Evolutionary conservation across 2,329 filamentous ascomycete species (phyloP), one percentile per base, ranked within the genome.

Genomic region (Calonectria montana): DNA sequence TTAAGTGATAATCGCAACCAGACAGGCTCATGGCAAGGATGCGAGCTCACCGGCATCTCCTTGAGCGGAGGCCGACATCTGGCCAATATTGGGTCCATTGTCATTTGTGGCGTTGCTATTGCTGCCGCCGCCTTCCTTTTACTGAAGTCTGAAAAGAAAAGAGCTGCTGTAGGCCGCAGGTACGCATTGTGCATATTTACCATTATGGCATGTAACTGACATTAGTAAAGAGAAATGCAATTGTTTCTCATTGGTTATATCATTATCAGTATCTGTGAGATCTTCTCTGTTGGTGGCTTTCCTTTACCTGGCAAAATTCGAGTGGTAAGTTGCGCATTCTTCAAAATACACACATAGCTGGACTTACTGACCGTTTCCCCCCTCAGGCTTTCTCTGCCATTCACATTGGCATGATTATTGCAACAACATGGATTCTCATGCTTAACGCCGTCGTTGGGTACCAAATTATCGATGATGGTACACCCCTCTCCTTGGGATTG

Each of bases 391-490:
- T 99, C 81, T 94, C 94, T 16, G 96, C 94, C 39, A 92, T 97
- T 45, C 97, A 99, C 82, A 91, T 99, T 70, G 97, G 94, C 72
- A 91, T 96, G 75, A 97, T 99, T 70, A 90, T 94, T 68, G 94
- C 96, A 18, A 96, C 95, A 1, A 90, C 92, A 59, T 99, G 96
- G 96, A 91, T 98, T 39, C 89, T 99, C 5, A 91, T 98, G 85
- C 88, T 98, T 77, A 98, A 98, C 80, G 95, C 94, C 4, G 86
- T 97, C 5, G 95, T 99, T 55, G 97, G 97, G 55, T 99, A 94
- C 83, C 97, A 99, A 82, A 86, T 98, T 25, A 87, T 98, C 53
- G 97, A 99, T 77, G 97, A 99, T 78, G 97, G 97, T 59, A 99
- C 97, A 0, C 88, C 93, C 0, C 83, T 97, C 27, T 98, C 96